Evolutionary conservation across 2,329 filamentous ascomycete species (phyloP).

Genomic region (Lachnellula willkommii): DNA sequence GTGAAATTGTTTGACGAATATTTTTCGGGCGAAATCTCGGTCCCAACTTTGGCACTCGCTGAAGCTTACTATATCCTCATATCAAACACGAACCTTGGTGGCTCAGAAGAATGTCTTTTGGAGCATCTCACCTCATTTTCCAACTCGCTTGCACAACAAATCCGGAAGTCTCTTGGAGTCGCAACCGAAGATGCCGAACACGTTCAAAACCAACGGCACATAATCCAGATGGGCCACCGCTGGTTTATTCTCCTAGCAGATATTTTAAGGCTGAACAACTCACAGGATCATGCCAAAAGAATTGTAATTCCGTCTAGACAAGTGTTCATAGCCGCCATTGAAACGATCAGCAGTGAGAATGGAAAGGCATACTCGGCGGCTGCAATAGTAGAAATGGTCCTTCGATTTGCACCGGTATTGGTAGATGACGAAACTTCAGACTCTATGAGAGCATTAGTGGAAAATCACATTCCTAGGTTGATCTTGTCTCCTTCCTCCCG

Average conservation of each 20-base stretch:
- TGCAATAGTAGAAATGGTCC: conserved; percentile 48
- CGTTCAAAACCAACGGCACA: conserved; percentile 18
- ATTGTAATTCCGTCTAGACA: conserved; percentile 14
- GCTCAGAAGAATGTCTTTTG: conserved; percentile 32
- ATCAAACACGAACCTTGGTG: conserved; percentile 36
- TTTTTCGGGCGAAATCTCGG: conserved; percentile 28
- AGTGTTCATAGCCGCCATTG: conserved; percentile 36
- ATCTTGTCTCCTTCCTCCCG: conserved; percentile 63
- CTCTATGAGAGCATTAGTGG: conserved; percentile 46
- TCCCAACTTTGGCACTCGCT: conserved; percentile 21
- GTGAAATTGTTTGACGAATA: conserved; percentile 53
- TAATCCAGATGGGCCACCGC: conserved; percentile 61
- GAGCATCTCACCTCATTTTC: conserved; percentile 58
- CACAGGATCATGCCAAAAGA: conserved; percentile 16
- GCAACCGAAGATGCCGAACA: conserved; percentile 57
- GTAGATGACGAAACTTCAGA: conserved; percentile 39
- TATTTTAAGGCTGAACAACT: conserved; percentile 30
- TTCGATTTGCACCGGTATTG: conserved; percentile 39
- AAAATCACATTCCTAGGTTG: conserved; percentile 51
- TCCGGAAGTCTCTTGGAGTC: conserved; percentile 69
- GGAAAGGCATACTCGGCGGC: conserved; percentile 65
- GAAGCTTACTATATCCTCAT: conserved; percentile 44
- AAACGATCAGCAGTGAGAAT: conserved; percentile 47
- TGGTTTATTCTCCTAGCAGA: conserved; percentile 50
- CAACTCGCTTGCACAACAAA: conserved; percentile 55